Conservation (phyloP, 139 green algal genomes). For the Chlamydomonas schloesseri region DNA sequence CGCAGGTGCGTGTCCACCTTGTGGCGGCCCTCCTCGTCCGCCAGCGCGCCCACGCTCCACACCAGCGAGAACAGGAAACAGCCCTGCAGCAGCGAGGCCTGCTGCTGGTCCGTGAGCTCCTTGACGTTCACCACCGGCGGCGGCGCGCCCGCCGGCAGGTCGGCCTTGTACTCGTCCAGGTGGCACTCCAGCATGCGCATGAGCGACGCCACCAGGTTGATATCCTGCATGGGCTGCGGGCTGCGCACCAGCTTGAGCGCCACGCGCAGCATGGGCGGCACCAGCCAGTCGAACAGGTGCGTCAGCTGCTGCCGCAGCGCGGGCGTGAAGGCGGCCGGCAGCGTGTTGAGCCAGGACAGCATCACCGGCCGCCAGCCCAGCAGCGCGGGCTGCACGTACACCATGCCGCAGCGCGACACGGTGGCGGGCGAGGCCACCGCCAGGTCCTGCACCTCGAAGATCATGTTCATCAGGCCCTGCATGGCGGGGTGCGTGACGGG, state of each 20-base stretch:
- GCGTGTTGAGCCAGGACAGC: slow-evolving; percentile 70
- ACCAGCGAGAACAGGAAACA: slow-evolving; percentile 81
- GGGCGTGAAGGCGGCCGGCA: slow-evolving; percentile 67
- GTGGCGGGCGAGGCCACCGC: slow-evolving; percentile 84
- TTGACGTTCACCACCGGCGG: background rate
- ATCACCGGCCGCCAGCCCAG: slow-evolving; percentile 82
- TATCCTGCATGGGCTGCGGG: slow-evolving; percentile 69
- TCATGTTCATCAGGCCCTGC: slow-evolving; percentile 82
- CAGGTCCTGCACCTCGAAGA: slow-evolving; percentile 89
- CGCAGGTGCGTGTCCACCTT: slow-evolving; percentile 60
- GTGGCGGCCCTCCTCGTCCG: slow-evolving; percentile 67
- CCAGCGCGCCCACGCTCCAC: slow-evolving; percentile 80
- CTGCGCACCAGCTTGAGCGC: slow-evolving; percentile 62
- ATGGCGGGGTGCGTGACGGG: background rate
- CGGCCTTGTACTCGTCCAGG: slow-evolving; percentile 69
- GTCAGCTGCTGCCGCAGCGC: slow-evolving; percentile 58
- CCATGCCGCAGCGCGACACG: slow-evolving; percentile 88
- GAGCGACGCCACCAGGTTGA: slow-evolving; percentile 70
- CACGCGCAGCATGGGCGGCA: slow-evolving; percentile 76
- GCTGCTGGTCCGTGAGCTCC: slow-evolving; percentile 32
- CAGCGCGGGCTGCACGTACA: slow-evolving; percentile 82
- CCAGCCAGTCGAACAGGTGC: slow-evolving; percentile 80
- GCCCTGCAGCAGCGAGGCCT: slow-evolving; percentile 41
- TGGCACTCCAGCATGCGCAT: slow-evolving; percentile 70
- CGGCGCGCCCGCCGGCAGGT: background rate